These are phyloP conservation scores for Alternaria arbusti DNA, from an alignment of 2,329 filamentous ascomycete species.

Conservation along the genomic window DNA sequence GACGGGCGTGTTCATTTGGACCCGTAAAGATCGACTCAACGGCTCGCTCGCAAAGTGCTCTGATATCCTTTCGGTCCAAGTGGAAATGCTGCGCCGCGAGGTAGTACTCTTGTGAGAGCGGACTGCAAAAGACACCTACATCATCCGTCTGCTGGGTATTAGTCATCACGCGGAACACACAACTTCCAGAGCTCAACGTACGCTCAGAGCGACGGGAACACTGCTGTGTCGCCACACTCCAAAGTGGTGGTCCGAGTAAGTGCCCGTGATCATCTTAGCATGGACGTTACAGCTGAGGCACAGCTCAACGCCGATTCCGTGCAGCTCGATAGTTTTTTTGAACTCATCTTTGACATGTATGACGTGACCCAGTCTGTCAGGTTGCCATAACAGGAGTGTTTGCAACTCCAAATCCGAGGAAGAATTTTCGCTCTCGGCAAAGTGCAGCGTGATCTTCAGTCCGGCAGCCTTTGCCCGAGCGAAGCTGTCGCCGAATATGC, in stretches of 20 bases:
- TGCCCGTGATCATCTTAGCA: conserved; percentile 72
- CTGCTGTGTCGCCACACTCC: conserved; percentile 70
- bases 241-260: conserved; percentile 75
- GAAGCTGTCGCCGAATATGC: conserved; percentile 67
- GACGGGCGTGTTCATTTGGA: conserved; percentile 64
- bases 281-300: conserved; percentile 84
- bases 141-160: conserved; percentile 71
- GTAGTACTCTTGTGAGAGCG: conserved; percentile 76
- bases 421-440: conserved; percentile 71
- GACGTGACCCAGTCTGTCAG: conserved; percentile 77
- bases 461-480: conserved; percentile 60
- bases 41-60: conserved; percentile 64
- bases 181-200: conserved; percentile 56
- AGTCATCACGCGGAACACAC: conserved; percentile 10
- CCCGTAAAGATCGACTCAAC: conserved; percentile 72
- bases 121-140: conserved; percentile 79
- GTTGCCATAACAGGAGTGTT: conserved; percentile 69
- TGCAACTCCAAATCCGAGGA: conserved; percentile 66
- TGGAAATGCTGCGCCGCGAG: conserved; percentile 75
- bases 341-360: conserved; percentile 72
- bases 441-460: conserved; percentile 75
- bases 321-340: conserved; percentile 61
- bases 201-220: conserved; percentile 67
- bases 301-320: conserved; percentile 71
- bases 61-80: conserved; percentile 57